phyloP scores from a whole-genome alignment of 108 stramenopile genomes.

The Nitzschia palea region DNA sequence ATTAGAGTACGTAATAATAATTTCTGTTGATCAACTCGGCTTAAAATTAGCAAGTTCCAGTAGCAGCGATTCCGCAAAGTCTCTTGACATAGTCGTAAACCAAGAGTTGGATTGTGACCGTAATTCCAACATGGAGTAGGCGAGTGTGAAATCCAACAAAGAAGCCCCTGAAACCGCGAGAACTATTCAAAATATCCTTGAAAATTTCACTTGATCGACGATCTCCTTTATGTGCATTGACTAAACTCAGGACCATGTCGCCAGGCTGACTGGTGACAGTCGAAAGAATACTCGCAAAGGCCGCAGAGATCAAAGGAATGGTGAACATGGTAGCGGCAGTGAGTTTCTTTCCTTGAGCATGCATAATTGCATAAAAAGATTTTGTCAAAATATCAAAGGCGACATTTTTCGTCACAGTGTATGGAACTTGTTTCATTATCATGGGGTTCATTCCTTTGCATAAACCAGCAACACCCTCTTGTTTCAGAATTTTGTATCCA shows the following conservation, averaged over 20 bases:
- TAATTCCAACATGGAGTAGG: constrained; percentile 84
- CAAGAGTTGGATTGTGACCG: constrained; percentile 88
- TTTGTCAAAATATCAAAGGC: constrained; percentile 76
- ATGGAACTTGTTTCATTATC: constrained; percentile 89
- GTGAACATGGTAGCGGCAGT: constrained; percentile 32
- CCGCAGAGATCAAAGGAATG: constrained; percentile 73
- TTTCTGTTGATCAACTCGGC: neutral
- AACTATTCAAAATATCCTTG: constrained; percentile 49
- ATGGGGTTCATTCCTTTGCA: constrained; percentile 69
- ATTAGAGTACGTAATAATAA: neutral
- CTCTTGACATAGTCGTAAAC: constrained; percentile 88
- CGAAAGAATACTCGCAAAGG: constrained; percentile 69
- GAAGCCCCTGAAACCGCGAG: constrained; percentile 58
- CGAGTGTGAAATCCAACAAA: constrained; percentile 76
- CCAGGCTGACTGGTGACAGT: constrained; percentile 88
- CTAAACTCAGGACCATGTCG: constrained; percentile 82
- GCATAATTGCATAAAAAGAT: constrained; percentile 37
- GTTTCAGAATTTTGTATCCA: constrained; percentile 43
- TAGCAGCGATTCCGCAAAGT: constrained; percentile 71
- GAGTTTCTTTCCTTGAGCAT: constrained; percentile 32
- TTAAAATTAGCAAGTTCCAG: constrained; percentile 45
- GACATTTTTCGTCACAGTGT: constrained; percentile 90
- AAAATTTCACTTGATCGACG: constrained; percentile 47
- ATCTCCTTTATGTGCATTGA: constrained; percentile 68
- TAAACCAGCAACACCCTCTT: constrained; percentile 62